phyloP scores from a whole-genome alignment of 768 basidiomycete genomes.

The Tulasnella calospora region DNA sequence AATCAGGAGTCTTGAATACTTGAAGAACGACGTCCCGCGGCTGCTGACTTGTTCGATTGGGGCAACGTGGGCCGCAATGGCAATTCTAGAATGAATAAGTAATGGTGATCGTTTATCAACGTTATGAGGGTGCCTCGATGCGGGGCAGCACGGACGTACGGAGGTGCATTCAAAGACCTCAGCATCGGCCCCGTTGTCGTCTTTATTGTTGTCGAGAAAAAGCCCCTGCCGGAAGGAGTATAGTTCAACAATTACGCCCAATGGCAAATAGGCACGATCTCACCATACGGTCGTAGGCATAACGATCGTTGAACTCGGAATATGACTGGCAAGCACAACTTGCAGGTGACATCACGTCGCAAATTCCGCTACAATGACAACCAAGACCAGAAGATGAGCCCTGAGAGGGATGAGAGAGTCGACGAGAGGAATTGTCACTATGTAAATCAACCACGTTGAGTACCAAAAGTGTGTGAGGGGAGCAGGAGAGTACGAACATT shows the following conservation, averaged over 20 bases:
- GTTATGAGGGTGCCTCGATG: not conserved
- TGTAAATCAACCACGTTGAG: not conserved
- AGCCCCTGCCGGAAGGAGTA: not conserved
- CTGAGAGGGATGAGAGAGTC: not conserved
- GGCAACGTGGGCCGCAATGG: not conserved
- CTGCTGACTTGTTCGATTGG: slow-evolving; percentile 1
- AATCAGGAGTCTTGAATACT: not conserved
- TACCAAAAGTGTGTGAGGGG: not conserved
- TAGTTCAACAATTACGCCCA: not conserved
- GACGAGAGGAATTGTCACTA: not conserved
- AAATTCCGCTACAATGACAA: slow-evolving; percentile 1
- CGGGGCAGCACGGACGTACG: not conserved
- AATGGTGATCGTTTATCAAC: not conserved
- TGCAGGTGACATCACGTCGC: not conserved
- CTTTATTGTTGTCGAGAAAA: slow-evolving; percentile 5
- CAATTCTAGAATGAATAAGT: not conserved
- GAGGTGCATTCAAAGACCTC: slow-evolving; percentile 8
- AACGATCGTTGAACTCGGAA: slow-evolving; percentile 5
- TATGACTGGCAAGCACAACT: slow-evolving; percentile 5
- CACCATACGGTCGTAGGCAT: not conserved
- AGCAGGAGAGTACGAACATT: not conserved
- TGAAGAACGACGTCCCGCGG: not conserved
- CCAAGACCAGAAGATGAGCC: not conserved
- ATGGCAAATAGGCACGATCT: not conserved
- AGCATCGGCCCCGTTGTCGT: not conserved